Conservation (phyloP, 2,329 filamentous ascomycete species). For the Chalaropsis ovoidea region DNA sequence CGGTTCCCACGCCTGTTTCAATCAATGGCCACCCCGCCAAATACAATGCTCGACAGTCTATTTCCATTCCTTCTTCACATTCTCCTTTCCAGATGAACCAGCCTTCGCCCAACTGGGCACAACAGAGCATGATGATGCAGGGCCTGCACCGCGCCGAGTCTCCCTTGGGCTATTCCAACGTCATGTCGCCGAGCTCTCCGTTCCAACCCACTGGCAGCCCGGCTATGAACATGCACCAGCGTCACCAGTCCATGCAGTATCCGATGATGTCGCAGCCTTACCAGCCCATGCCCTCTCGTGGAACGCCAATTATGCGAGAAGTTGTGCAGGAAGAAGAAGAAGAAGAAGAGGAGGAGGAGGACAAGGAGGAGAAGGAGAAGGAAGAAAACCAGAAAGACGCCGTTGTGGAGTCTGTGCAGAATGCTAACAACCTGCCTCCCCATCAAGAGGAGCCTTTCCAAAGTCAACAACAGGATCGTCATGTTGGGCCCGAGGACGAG, state of each 20-base stretch:
- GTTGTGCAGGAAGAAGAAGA: constrained; percentile 52
- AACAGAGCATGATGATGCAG: constrained; percentile 46
- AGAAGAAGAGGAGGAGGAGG: constrained; percentile 23
- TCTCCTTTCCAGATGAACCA: constrained; percentile 60
- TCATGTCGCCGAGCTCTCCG: constrained; percentile 56
- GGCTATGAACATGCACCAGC: constrained; percentile 41
- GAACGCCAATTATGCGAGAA: constrained; percentile 57
- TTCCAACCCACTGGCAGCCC: constrained; percentile 37
- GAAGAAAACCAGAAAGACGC: neutral
- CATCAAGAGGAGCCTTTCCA: constrained; percentile 43
- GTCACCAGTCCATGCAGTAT: constrained; percentile 51
- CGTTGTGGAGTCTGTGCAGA: neutral
- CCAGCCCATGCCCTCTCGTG: constrained; percentile 45
- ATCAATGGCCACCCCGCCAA: constrained; percentile 51
- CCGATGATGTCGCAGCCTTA: constrained; percentile 42
- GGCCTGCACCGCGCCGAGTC: constrained; percentile 49
- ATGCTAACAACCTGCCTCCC: constrained; percentile 32
- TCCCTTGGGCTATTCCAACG: constrained; percentile 49
- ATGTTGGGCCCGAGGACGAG: constrained; percentile 60
- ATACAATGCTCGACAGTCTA: constrained; percentile 62
- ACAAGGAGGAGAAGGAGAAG: neutral
- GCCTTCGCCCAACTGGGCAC: constrained; percentile 52
- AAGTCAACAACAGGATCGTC: constrained; percentile 57
- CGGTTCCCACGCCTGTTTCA: constrained; percentile 62
- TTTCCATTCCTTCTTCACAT: constrained; percentile 52